Percentiles rank a stretch among this genome's conserved stretches.
phyloP scores from a whole-genome alignment of 148 eudicot species.

The Vaccinium darrowii region DNA sequence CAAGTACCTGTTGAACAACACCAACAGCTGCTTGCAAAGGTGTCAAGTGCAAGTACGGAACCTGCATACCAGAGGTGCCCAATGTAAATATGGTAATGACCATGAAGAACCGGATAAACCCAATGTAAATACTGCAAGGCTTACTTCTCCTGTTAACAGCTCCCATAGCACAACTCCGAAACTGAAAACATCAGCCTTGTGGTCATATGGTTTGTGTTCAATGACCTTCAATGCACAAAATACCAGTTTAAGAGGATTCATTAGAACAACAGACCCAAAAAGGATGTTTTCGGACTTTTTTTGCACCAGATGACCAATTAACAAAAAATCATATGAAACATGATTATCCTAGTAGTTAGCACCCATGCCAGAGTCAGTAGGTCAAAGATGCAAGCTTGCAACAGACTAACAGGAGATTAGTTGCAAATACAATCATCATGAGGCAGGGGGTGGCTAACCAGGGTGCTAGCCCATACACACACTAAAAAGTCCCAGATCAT shows the following conservation, averaged over 20 bases:
- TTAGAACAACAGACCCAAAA: too few relatives aligned
- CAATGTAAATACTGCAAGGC: constrained; percentile 6
- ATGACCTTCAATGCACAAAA: constrained; percentile 44
- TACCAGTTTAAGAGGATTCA: too few relatives aligned
- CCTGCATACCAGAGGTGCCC: constrained; percentile 33
- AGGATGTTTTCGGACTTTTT: too few relatives aligned
- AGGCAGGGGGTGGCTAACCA: not conserved
- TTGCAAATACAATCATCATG: too few relatives aligned
- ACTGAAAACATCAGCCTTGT: constrained; percentile 76
- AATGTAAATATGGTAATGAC: not conserved
- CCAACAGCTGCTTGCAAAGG: constrained; percentile 87
- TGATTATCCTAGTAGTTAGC: too few relatives aligned
- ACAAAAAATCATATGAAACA: too few relatives aligned
- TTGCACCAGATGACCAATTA: too few relatives aligned
- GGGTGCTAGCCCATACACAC: not conserved
- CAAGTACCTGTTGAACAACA: constrained; percentile 64
- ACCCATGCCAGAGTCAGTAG: too few relatives aligned
- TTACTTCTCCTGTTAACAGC: constrained; percentile 72
- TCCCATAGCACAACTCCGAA: constrained; percentile 79
- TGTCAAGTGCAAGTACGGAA: constrained; percentile 52
- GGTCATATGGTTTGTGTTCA: constrained; percentile 69
- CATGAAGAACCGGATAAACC: not conserved
- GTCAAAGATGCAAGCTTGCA: too few relatives aligned
- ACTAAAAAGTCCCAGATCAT: too few relatives aligned
- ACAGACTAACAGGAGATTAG: too few relatives aligned